Base-by-base conservation (phyloP, 441 rosid genomes). In the Kokia cookei region DNA sequence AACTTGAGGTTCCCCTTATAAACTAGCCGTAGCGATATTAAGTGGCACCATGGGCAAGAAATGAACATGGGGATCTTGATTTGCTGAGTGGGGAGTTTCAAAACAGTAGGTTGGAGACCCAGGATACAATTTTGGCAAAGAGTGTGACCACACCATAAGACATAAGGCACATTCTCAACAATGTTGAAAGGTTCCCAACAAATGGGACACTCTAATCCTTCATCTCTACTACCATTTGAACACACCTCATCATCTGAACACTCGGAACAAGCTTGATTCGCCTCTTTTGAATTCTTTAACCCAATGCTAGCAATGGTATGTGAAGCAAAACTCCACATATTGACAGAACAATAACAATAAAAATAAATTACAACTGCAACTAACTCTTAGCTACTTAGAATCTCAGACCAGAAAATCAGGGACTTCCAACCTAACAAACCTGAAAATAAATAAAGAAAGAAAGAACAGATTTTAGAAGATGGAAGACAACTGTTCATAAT, bases 121-220 rank as follows among this genome's bases (percentile, higher is more conserved):
- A 91, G 73, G 40, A 93, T 83, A 74, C 98, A 93, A 72, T 87
- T 91, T 80, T 90, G 88, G 72, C 98, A 91, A 4, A 93, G 87
- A 14, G 96, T 89, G 71, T 93, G 98, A 73, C 98, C 98, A 4
- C 98, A 93, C 94, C 93, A 91, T 64, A 91, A 80, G 71, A 91
- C 96, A 73, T 86, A 88, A 1, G 98, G 94, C 73, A 91, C 91
- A 65, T 91, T 93, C 79, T 91, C 96, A 15, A 93, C 95, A 40
- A 93, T 87, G 75, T 93, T 93, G 81, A 93, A 91, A 45, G 91
- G 88, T 79, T 93, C 95, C 84, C 90, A 89, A 80, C 95, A 90
- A 19, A 93, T 84, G 0, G 95, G 97, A 35, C 97, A 91, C 68
- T 91, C 97, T 77, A 91, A 61, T 65, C 92, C 87, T 60, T 90